phyloP scores from a whole-genome alignment of 2,329 filamentous ascomycete species.

The Curvularia sp. region DNA sequence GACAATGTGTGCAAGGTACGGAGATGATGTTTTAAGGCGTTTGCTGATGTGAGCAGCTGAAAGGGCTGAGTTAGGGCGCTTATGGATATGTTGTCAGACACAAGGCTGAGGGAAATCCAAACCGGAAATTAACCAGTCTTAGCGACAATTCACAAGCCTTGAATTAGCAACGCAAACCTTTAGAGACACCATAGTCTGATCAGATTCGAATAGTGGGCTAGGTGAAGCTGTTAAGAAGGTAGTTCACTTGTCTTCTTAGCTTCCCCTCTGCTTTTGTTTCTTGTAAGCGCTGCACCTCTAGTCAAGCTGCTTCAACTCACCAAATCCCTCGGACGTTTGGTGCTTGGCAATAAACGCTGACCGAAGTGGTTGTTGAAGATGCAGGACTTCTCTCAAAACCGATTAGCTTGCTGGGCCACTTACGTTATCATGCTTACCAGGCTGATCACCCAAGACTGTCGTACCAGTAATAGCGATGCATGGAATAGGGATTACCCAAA shows the following conservation, averaged over 20 bases:
- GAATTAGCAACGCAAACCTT: not conserved
- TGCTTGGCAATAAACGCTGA: not conserved
- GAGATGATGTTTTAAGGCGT: not conserved
- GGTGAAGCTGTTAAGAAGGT: too few species aligned
- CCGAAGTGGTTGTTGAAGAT: not conserved
- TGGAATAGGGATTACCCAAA: not conserved
- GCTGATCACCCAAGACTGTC: not conserved
- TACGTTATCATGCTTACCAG: not conserved
- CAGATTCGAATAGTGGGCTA: not conserved
- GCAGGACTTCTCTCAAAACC: not conserved
- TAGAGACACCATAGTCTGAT: too few species aligned
- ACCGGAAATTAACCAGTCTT: not conserved
- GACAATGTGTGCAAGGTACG: not conserved
- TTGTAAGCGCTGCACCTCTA: not conserved
- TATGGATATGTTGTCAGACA: not conserved
- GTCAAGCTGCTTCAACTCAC: not conserved
- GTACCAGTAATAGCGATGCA: not conserved
- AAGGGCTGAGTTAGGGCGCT: not conserved
- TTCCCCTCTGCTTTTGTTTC: not conserved
- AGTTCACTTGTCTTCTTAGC: not conserved
- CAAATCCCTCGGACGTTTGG: not conserved
- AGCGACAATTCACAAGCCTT: not conserved
- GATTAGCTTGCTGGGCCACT: not conserved
- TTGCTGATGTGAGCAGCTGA: slow-evolving; percentile 2
- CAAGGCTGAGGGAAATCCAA: not conserved